Percentiles rank a stretch among this genome's conserved stretches.
phyloP scores from a whole-genome alignment of 2,329 filamentous ascomycete species.

The Podosphaera leucotricha region DNA sequence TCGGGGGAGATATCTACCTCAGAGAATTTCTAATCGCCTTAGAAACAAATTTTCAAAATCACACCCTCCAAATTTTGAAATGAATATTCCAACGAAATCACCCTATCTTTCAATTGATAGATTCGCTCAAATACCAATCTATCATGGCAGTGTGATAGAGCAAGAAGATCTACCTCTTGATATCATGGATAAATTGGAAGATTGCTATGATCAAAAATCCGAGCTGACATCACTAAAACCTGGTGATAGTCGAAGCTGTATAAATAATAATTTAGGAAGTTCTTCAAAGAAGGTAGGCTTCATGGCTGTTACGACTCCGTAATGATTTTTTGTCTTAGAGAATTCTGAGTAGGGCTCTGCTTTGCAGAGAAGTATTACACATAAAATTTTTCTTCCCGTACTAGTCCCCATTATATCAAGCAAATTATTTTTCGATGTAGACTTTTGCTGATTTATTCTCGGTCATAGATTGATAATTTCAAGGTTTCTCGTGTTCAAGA shows the following conservation, averaged over 20 bases:
- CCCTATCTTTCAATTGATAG: background rate
- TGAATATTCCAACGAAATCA: background rate
- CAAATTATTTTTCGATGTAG: background rate
- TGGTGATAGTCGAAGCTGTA: background rate
- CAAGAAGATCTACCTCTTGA: background rate
- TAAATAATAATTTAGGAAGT: background rate
- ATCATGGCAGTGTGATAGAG: background rate
- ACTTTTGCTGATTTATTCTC: background rate
- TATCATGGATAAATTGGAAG: background rate
- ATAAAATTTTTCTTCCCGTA: constrained; percentile 2
- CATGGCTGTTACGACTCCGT: background rate
- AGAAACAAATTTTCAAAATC: background rate
- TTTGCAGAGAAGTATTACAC: too few species aligned
- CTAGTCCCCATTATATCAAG: background rate
- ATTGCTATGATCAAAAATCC: background rate
- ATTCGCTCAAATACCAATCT: background rate
- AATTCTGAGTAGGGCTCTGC: background rate
- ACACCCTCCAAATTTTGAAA: background rate
- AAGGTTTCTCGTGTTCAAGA: background rate
- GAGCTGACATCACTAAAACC: background rate
- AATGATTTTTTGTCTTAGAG: too few species aligned
- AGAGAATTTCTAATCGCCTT: background rate
- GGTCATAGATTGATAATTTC: background rate
- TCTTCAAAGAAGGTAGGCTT: background rate
- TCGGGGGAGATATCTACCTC: background rate